Evolutionary conservation across 2,329 filamentous ascomycete genomes (phyloP).

Genomic region (Geosmithia putterillii): DNA sequence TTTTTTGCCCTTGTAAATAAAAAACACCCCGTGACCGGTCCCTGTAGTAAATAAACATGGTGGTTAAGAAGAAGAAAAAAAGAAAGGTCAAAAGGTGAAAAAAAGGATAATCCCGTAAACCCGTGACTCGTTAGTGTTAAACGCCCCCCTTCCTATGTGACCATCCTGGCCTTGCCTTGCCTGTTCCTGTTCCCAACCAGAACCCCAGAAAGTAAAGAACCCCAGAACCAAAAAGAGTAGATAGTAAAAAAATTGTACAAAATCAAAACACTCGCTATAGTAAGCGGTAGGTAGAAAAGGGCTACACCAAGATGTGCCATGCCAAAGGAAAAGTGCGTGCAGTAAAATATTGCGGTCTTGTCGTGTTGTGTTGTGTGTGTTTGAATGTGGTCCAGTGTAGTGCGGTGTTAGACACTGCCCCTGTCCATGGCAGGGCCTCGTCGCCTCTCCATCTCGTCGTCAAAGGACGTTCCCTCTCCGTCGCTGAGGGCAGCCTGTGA

Average conservation of each 20-base stretch:
- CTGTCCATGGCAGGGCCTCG: neutral
- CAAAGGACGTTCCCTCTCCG: constrained; percentile 3
- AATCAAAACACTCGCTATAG: too few species aligned
- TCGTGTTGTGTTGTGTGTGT: too few species aligned
- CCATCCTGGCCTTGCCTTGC: too few species aligned
- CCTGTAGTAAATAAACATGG: neutral
- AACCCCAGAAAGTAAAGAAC: neutral
- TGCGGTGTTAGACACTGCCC: constrained; percentile 1
- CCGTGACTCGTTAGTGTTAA: too few species aligned
- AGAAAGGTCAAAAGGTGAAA: neutral
- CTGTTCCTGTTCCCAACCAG: too few species aligned
- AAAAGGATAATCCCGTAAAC: neutral
- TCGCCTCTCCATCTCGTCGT: constrained; percentile 3
- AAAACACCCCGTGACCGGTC: too few species aligned
- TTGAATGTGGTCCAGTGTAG: neutral
- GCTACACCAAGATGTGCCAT: too few species aligned
- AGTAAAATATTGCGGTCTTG: too few species aligned
- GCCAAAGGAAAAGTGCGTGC: too few species aligned
- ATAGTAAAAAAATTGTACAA: neutral
- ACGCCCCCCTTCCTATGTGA: too few species aligned
- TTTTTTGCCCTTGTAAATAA: too few species aligned
- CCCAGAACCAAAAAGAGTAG: neutral
- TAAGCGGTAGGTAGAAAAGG: too few species aligned
- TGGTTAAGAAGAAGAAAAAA: neutral
- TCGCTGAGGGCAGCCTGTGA: constrained; percentile 3